Evolutionary conservation across 2,329 filamentous ascomycete species (phyloP), one percentile per base, ranked within the genome.

Genomic region (Epichloe festucae): DNA sequence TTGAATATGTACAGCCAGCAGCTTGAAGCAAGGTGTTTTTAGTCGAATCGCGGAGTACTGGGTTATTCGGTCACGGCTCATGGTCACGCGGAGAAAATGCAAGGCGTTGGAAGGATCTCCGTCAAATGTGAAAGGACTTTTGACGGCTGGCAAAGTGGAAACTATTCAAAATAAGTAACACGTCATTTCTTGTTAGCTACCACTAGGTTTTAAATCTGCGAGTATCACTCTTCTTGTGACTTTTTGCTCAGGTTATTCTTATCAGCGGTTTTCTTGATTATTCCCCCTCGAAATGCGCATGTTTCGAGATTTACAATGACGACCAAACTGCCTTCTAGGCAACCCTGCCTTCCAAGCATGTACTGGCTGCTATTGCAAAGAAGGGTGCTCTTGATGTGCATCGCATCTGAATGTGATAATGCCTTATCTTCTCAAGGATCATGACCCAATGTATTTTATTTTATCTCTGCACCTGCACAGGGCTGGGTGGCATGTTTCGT

Each of bases 401-500:
- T 12, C 21, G 21, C 21, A 40, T 14, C 7, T 19, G 36, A 19
- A 19, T 39, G 23, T 40, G 10, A 40, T 19, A 8, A 39, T 47
- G 46, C n/a, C 46, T 48, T 48, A 3, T 40, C 23, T 45, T 35
- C 34, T 11, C n/a, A 8, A 23, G 15, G 2, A 8, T 38, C 8
- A 39, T 31, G 5, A 48, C 10, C 15, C 27, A 21, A 31, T 40
- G 15, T 7, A n/a, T 27, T 27, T 8, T 12, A 31, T 21, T 48
- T 61, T 59, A 71, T 56, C 76, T 69, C 59, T 77, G 71, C 31
- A 75, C 72, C 44, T 72, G 68, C 31, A 82, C 73, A 3, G 80
- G 80, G 49, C 71, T 74, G 3, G 76, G 64, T 4, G 81, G 79
- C 78, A 84, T 80, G 57, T 79, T 83, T 59, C 76, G 75, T 62